Base-by-base conservation (phyloP, 2,329 filamentous ascomycete species). In the Aspergillus novoparasiticus region DNA sequence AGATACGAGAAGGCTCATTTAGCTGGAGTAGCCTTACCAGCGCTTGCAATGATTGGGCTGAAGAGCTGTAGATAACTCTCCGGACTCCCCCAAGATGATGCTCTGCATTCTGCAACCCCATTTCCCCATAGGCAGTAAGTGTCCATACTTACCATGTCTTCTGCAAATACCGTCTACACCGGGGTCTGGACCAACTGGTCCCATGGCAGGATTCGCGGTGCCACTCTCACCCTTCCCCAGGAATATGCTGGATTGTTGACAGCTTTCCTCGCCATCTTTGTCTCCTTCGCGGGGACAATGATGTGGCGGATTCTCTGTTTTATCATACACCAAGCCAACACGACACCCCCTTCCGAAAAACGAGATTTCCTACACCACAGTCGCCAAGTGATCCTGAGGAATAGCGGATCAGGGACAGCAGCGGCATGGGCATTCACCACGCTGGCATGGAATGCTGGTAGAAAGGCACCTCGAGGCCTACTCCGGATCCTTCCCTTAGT, bases 381-480 rank as follows among this genome's bases (percentile, higher is more conserved):
- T 45, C 68, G 70, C 39, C 76, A 79, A 61, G 67, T 73, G 0
- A 71, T 77, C 12, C 64, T 79, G 16, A 71, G 74, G 5, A 78
- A 77, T 55, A 63, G 43, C 10, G 36, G 55, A 1, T 45, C 56
- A 4, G 41, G 26, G 8, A 43, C 36, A 2, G 53, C 53, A 8
- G 59, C 60, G 5, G 50, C 51, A 6, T 64, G 62, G 62, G 43
- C 56, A 6, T 36, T 64, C 12, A 45, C 46, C 23, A 23, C 10
- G 4, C 43, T 64, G 12, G 51, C 57, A 16, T 63, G 54, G 54
- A 28, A 23, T 6, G 43, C 26, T 8, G 46, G 58, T 1, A 9
- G 26, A 43, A 60, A 46, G 9, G 32, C 53, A 6, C 58, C 26
- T 2, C 51, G 34, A 1, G 30, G 30, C 26, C 4, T 63, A 12